Percentiles rank a stretch among this genome's conserved stretches.
Evolutionary conservation across 2,329 filamentous ascomycete species (phyloP).

Genomic region (Arthrobotrys megalospora): DNA sequence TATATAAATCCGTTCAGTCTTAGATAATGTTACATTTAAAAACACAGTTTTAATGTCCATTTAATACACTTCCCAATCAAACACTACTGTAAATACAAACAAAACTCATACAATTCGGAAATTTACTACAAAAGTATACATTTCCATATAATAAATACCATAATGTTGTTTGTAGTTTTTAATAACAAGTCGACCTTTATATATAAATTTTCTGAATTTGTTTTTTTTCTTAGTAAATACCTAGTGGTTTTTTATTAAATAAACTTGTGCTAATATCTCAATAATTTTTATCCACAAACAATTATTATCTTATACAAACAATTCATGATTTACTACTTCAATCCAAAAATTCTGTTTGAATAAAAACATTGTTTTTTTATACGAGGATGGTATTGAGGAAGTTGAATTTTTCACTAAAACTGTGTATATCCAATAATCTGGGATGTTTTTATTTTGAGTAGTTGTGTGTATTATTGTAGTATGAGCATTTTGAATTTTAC

Average conservation of each 20-base stretch:
- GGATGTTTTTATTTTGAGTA: slow-evolving; percentile 11
- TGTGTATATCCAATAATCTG: slow-evolving; percentile 3
- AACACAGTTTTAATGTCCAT: background rate
- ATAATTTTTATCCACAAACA: no score
- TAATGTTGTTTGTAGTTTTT: slow-evolving; percentile 5
- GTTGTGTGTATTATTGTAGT: background rate
- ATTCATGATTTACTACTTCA: no score
- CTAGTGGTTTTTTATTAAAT: slow-evolving; percentile 23
- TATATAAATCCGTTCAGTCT: background rate
- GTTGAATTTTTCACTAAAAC: background rate
- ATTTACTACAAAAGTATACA: slow-evolving; percentile 14
- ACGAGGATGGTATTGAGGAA: no score
- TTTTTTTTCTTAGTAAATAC: background rate
- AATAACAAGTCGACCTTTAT: slow-evolving; percentile 5
- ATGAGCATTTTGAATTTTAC: background rate
- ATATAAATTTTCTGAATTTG: background rate
- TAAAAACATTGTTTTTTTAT: no score
- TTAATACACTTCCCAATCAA: background rate
- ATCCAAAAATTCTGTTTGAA: no score
- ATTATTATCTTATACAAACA: no score
- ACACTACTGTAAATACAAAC: no score
- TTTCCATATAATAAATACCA: background rate
- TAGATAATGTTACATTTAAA: slow-evolving; percentile 2
- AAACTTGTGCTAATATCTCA: no score
- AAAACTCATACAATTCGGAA: background rate